Evolutionary conservation across 768 basidiomycete genomes (phyloP).

Genomic region (Clavaria fumosa): DNA sequence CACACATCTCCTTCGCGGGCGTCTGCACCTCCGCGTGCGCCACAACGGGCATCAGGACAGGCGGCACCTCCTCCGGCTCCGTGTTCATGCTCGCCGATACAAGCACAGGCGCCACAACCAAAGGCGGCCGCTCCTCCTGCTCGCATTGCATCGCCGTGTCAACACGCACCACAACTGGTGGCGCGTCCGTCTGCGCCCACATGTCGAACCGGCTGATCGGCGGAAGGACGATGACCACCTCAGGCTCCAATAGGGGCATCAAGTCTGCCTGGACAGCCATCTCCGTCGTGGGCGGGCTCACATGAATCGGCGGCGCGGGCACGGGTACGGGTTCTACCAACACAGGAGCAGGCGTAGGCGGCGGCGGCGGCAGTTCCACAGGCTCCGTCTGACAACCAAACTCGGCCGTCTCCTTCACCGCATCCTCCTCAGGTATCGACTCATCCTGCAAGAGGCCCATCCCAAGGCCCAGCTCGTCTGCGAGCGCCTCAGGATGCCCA

Average conservation of each 20-base stretch:
- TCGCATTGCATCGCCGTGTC: slow-evolving; percentile 38
- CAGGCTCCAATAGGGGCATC: too few relatives aligned
- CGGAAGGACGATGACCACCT: too few relatives aligned
- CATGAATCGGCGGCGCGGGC: slow-evolving; percentile 8
- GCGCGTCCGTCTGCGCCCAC: slow-evolving; percentile 36
- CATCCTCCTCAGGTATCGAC: slow-evolving; percentile 24
- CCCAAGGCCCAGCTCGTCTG: slow-evolving; percentile 43
- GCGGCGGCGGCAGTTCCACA: slow-evolving; percentile 19
- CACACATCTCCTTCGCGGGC: slow-evolving; percentile 14
- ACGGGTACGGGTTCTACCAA: slow-evolving; percentile 22
- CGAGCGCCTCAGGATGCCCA: slow-evolving; percentile 56
- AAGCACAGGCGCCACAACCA: slow-evolving; percentile 11
- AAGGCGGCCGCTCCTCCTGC: slow-evolving; percentile 19
- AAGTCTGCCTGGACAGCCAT: slow-evolving; percentile 15
- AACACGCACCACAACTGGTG: slow-evolving; percentile 19
- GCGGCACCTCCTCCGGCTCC: slow-evolving; percentile 18
- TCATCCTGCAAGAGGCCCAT: slow-evolving; percentile 28
- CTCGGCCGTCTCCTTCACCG: slow-evolving; percentile 33
- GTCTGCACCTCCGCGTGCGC: slow-evolving; percentile 26
- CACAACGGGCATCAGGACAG: slow-evolving; percentile 11
- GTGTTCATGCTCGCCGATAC: slow-evolving; percentile 23
- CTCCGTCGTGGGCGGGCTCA: slow-evolving; percentile 18
- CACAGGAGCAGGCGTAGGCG: slow-evolving; percentile 12
- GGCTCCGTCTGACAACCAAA: slow-evolving; percentile 53
- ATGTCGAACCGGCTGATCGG: slow-evolving; percentile 19